Percentiles rank a stretch among this genome's conserved stretches.
Conservation (phyloP, 495 filamentous ascomycete species). For the Xylaria palmicola region DNA sequence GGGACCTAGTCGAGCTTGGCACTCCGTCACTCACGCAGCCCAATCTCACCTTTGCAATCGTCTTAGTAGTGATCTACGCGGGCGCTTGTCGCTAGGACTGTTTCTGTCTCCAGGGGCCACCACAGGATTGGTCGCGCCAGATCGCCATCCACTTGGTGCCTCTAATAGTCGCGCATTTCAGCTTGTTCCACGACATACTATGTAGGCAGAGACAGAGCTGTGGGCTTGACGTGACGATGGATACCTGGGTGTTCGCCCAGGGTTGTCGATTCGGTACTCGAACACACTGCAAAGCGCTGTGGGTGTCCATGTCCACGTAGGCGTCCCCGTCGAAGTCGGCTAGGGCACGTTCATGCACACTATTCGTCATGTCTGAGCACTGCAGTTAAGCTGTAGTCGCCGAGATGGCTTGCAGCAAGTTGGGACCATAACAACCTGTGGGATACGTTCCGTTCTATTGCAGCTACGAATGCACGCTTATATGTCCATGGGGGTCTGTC, state of each 20-base stretch:
- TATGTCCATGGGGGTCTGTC: not conserved
- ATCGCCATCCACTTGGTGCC: not conserved
- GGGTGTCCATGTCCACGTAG: not conserved
- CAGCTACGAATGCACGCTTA: not conserved
- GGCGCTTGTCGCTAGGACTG: too few species aligned
- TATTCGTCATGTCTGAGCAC: not conserved
- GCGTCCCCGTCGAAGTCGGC: not conserved
- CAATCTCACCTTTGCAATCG: too few species aligned
- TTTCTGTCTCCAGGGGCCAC: too few species aligned
- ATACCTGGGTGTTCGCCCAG: not conserved
- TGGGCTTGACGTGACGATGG: not conserved
- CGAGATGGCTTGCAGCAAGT: not conserved
- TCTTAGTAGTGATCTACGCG: not conserved
- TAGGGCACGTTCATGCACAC: not conserved
- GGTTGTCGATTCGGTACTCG: not conserved
- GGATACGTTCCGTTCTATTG: not conserved
- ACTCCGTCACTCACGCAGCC: too few species aligned
- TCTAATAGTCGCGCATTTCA: not conserved
- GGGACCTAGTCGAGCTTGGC: too few species aligned
- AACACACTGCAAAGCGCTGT: not conserved
- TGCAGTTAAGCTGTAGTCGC: not conserved
- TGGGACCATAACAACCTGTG: not conserved
- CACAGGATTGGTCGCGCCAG: not conserved
- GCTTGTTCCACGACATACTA: not conserved
- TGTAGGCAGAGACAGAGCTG: not conserved